Conservation (phyloP, 331 rosid genomes). For the Malus hybrid region DNA sequence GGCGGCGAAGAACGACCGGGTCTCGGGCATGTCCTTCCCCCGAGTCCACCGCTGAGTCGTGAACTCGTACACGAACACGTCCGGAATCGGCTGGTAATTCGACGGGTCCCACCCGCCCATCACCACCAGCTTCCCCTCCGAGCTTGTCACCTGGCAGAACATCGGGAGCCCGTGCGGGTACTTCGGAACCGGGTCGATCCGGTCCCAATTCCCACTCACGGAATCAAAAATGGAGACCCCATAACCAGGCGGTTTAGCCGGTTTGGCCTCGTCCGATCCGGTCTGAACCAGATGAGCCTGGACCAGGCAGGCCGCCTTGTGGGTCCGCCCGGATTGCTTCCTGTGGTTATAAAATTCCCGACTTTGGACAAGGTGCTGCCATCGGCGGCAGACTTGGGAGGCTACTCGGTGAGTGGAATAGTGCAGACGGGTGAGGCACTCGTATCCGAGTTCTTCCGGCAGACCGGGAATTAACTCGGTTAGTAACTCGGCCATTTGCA, state of each 20-base stretch:
- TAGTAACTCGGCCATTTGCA: background rate
- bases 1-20: slow-evolving; percentile 60
- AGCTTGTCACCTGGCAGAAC: slow-evolving; percentile 54
- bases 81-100: slow-evolving; percentile 44
- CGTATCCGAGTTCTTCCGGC: slow-evolving; percentile 62
- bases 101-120: slow-evolving; percentile 90
- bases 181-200: slow-evolving; percentile 52
- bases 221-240: slow-evolving; percentile 57
- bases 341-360: slow-evolving; percentile 43
- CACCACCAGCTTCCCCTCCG: slow-evolving; percentile 52
- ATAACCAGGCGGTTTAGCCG: slow-evolving; percentile 21
- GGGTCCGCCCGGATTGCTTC: slow-evolving; percentile 43
- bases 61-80: slow-evolving; percentile 64
- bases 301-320: slow-evolving; percentile 41
- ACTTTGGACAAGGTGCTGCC: slow-evolving; percentile 47
- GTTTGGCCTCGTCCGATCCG: slow-evolving; percentile 5
- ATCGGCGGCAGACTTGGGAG: slow-evolving; percentile 50
- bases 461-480: slow-evolving; percentile 47
- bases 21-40: slow-evolving; percentile 66
- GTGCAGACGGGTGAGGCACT: slow-evolving; percentile 61
- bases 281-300: slow-evolving; percentile 34
- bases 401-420: slow-evolving; percentile 46
- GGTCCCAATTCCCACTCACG: slow-evolving; percentile 34
- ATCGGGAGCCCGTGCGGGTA: slow-evolving; percentile 53
- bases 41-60: slow-evolving; percentile 35